Percentiles rank a stretch among this genome's conserved stretches.
Conservation (phyloP, 441 rosid genomes). For the Aleurites moluccanus region DNA sequence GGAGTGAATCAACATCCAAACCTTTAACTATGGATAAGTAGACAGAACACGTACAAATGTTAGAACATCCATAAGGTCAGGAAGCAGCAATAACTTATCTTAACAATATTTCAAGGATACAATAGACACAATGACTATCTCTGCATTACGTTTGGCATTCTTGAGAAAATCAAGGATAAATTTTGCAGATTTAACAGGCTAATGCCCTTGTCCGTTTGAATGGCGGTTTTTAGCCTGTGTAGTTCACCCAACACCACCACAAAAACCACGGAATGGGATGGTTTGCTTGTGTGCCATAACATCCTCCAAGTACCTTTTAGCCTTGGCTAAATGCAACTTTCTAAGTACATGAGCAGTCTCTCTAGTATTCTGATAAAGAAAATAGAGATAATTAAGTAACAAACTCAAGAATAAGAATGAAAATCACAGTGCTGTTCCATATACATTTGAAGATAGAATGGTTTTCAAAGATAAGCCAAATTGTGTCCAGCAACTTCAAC, state of each 20-base stretch:
- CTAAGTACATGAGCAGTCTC: constrained; percentile 84
- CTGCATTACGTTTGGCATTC: constrained; percentile 97
- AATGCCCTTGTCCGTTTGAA: constrained; percentile 94
- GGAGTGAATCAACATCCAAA: constrained; percentile 78
- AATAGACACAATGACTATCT: constrained; percentile 36
- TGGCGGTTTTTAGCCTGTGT: constrained; percentile 98
- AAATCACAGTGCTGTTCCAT: neutral
- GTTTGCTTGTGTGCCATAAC: constrained; percentile 98
- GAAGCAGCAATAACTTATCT: neutral
- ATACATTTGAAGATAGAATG: neutral
- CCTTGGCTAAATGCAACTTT: constrained; percentile 74
- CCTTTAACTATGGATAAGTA: constrained; percentile 64
- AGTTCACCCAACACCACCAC: constrained; percentile 93
- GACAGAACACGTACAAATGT: neutral
- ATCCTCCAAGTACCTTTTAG: constrained; percentile 94
- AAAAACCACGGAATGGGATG: constrained; percentile 90
- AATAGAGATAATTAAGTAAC: neutral
- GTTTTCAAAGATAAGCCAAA: neutral
- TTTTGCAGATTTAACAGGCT: constrained; percentile 89
- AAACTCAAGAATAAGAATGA: neutral
- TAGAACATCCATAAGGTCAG: neutral
- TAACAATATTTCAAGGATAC: neutral
- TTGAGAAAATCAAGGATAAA: constrained; percentile 87
- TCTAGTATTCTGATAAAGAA: constrained; percentile 62
- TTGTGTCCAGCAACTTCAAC: neutral